These are phyloP conservation scores for Zasmidium cellare DNA, from an alignment of 2,329 filamentous ascomycete genomes.

Conservation along the genomic window DNA sequence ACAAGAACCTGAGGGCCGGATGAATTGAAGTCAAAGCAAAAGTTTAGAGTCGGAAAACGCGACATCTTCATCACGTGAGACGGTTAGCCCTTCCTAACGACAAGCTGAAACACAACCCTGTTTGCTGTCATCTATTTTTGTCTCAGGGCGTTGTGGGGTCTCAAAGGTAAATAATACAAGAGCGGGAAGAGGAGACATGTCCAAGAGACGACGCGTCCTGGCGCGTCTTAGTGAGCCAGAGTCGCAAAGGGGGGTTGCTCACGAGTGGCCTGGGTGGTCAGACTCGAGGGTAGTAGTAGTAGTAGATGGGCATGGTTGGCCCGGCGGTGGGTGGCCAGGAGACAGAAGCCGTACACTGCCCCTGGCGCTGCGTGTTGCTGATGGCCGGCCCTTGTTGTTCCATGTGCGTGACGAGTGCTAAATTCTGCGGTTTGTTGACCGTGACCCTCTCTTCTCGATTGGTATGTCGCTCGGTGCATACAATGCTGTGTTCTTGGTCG, in stretches of 20 bases:
- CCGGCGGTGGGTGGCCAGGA: not conserved
- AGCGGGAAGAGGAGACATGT: not conserved
- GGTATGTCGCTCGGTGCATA: not conserved
- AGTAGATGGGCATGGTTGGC: not conserved
- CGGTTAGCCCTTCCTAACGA: too few relatives aligned
- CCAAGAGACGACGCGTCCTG: not conserved
- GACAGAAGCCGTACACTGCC: not conserved
- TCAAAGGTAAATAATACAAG: not conserved
- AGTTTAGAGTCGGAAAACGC: too few relatives aligned
- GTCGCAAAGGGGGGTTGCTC: not conserved
- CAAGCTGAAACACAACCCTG: not conserved
- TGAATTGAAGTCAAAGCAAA: too few relatives aligned
- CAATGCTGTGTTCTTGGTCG: not conserved
- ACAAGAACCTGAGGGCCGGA: too few relatives aligned
- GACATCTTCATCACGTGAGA: too few relatives aligned
- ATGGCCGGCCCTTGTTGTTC: too few relatives aligned
- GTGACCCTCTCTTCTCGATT: not conserved
- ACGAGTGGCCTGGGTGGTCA: not conserved
- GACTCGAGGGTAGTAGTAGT: not conserved
- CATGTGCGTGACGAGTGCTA: not conserved
- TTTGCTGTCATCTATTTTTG: not conserved
- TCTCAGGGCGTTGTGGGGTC: not conserved
- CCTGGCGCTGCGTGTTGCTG: not conserved
- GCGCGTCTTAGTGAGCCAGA: not conserved
- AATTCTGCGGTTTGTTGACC: not conserved